Base-by-base conservation (phyloP, 805 yeast genomes). In the Suhomyces emberorum region DNA sequence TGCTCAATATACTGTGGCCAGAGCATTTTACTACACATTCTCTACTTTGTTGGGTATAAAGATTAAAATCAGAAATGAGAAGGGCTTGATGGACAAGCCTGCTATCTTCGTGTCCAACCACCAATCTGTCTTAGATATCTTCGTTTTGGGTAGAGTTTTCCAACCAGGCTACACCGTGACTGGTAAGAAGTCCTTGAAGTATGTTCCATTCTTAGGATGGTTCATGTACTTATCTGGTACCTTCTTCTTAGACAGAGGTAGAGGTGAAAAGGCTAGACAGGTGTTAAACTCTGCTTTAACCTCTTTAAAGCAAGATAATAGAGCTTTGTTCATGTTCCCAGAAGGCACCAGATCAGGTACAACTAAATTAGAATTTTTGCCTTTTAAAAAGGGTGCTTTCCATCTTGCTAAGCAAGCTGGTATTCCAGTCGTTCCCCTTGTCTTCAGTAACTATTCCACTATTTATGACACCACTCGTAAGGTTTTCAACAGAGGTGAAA, bases 331-430 rank as follows among this genome's bases (percentile, higher is more conserved):
- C 74, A 79, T 93, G 65, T 93, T 89, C 71, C 96, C 98, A 17
- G 99, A 93, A 63, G 99, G 99, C 18, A 93, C 98, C 2, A 77
- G 99, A 61, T 88, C 97, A 0, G 84, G 82, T 46, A 64, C 83
- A 8, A 62, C 76, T 16, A 72, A 71, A 23, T 81, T 95, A 34
- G 78, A 72, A 3, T 63, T 93, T 57, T 71, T 88, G 33, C 95
- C 95, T 1, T 88, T 93, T 67, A 93, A 93, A 63, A 93, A 93
- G 58, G 99, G 99, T 37, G 97, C 98, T 0, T 93, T 93, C 79
- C 97, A 93, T 62, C 74, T 93, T 54, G 99, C 99, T 6, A 83
- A 85, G 44, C 95, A 88, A 62, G 95, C 95, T 4, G 79, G 78
- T 28, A 80, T 91, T 24, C 98, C 98, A 14, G 70, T 93, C 34